phyloP scores from a whole-genome alignment of 2,329 filamentous ascomycete genomes.

The Emmonsia crescens region DNA sequence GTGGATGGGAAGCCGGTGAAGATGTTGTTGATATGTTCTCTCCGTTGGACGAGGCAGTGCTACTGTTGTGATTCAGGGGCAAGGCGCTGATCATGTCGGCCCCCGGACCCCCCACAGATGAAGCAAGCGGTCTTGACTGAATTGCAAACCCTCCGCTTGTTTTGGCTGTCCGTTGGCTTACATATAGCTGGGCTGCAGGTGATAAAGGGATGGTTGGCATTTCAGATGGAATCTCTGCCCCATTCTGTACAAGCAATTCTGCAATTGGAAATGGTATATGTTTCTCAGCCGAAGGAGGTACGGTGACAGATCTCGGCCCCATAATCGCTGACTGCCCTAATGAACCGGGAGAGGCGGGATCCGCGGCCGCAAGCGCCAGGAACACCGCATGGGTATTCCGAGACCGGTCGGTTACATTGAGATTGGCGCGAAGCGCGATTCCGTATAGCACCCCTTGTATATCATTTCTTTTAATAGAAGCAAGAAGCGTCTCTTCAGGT shows the following conservation, averaged over 20 bases:
- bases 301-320: conserved; percentile 25
- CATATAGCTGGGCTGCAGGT: conserved; percentile 65
- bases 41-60: conserved; percentile 12
- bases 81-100: conserved; percentile 54
- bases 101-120: conserved; percentile 18
- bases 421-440: conserved; percentile 73
- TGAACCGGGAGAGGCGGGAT: conserved; percentile 62
- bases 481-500: conserved; percentile 77
- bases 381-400: conserved; percentile 82
- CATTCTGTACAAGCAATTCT: conserved; percentile 86
- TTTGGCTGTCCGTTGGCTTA: conserved; percentile 58
- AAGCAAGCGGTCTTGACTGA: not conserved
- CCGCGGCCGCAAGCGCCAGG: conserved; percentile 81
- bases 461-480: conserved; percentile 92
- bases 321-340: conserved; percentile 6
- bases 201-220: conserved; percentile 77
- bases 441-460: conserved; percentile 88
- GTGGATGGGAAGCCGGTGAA: conserved; percentile 21
- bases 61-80: conserved; percentile 39
- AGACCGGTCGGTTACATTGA: conserved; percentile 76
- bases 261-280: conserved; percentile 71
- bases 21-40: conserved; percentile 1
- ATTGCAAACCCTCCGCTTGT: conserved; percentile 3
- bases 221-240: conserved; percentile 68
- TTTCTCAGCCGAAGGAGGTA: conserved; percentile 29